Evolutionary conservation across 2,329 filamentous ascomycete genomes (phyloP).

Genomic region (Ophiocordyceps camponoti-saundersi): DNA sequence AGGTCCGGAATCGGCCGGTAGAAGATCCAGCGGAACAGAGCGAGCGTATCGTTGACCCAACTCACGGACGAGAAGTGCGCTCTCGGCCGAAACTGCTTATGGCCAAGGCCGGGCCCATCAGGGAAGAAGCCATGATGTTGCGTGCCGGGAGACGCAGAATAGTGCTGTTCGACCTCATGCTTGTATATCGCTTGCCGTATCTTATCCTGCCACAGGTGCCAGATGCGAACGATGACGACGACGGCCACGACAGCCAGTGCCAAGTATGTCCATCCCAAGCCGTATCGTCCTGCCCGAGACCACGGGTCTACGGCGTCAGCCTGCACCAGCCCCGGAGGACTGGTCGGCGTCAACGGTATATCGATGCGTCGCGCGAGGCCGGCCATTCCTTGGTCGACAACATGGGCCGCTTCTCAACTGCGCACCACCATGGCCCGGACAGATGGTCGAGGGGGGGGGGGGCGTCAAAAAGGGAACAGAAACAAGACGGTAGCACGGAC

Average conservation of each 20-base stretch:
- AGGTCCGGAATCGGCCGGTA: conserved; percentile 73
- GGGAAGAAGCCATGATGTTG: conserved; percentile 56
- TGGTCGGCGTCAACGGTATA: conserved; percentile 42
- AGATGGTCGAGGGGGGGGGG: neutral
- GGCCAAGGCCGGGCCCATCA: conserved; percentile 38
- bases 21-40: conserved; percentile 75
- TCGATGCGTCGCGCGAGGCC: conserved; percentile 36
- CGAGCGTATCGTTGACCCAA: conserved; percentile 60
- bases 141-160: conserved; percentile 32
- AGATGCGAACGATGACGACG: conserved; percentile 55
- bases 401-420: conserved; percentile 13
- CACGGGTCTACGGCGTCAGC: conserved; percentile 60
- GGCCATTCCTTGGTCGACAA: conserved; percentile 14
- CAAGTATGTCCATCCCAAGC: conserved; percentile 76
- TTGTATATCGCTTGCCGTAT: conserved; percentile 80
- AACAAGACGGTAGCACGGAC: neutral
- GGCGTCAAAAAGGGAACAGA: neutral
- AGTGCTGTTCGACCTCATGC: conserved; percentile 56
- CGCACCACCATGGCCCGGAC: conserved; percentile 24
- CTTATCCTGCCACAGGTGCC: conserved; percentile 87
- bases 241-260: conserved; percentile 52
- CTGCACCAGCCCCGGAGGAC: conserved; percentile 43
- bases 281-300: conserved; percentile 71
- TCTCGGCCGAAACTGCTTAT: conserved; percentile 41
- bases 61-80: conserved; percentile 62